A percentile compares a stretch with the other conserved stretches of the same genome.
Evolutionary conservation across 2,329 filamentous ascomycete genomes (phyloP).

Genomic region (Chlorencoelia australis): DNA sequence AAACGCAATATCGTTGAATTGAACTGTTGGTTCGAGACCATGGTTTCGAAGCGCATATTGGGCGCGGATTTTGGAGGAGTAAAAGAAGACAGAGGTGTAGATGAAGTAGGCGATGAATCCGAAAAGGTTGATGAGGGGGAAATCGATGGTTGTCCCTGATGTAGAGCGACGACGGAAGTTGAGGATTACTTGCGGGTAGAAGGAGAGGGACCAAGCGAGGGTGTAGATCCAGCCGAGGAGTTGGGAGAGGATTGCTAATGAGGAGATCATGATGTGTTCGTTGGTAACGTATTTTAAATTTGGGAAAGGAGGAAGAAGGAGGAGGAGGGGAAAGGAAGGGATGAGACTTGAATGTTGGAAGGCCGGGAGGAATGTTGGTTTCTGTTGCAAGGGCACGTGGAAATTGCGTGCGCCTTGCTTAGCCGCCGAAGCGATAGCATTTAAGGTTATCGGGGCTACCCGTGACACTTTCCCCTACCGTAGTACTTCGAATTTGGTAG

Average conservation of each 20-base stretch:
- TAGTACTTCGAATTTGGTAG: too few relatives aligned
- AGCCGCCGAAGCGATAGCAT: too few relatives aligned
- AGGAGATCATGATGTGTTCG: slow-evolving; percentile 16
- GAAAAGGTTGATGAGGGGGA: slow-evolving; percentile 63
- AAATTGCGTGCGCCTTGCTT: background rate
- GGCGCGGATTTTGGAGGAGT: slow-evolving; percentile 61
- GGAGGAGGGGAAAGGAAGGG: background rate
- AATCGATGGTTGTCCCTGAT: slow-evolving; percentile 77
- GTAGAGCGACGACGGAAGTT: slow-evolving; percentile 73
- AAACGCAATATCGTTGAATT: slow-evolving; percentile 84
- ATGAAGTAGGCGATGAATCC: slow-evolving; percentile 67
- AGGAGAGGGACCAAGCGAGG: slow-evolving; percentile 73
- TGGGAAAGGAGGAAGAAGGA: background rate
- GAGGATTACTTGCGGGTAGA: slow-evolving; percentile 81
- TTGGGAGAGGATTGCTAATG: slow-evolving; percentile 41
- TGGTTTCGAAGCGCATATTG: slow-evolving; percentile 78
- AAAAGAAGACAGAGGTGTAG: slow-evolving; percentile 68
- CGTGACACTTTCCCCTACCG: too few relatives aligned
- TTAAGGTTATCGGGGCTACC: too few relatives aligned
- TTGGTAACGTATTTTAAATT: background rate
- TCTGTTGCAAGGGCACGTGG: background rate
- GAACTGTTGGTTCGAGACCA: slow-evolving; percentile 70
- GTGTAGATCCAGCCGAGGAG: slow-evolving; percentile 69
- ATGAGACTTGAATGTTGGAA: too few relatives aligned
- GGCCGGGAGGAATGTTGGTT: too few relatives aligned